Evolutionary conservation across 176 grass and related monocot species (phyloP).

Genomic region (Hyparrhenia diplandra): DNA sequence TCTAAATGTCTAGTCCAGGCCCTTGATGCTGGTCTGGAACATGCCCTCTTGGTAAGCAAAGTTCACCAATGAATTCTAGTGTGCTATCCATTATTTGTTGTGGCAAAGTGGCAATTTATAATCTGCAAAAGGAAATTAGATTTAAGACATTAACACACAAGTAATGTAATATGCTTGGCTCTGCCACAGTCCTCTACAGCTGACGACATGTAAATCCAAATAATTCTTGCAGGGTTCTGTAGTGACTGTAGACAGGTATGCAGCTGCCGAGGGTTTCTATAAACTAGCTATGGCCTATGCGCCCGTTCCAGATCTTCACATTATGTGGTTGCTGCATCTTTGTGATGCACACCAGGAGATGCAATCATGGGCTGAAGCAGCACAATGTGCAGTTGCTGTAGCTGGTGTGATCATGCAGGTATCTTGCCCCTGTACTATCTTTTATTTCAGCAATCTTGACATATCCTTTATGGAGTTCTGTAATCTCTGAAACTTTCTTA

Average conservation of each 20-base stretch:
- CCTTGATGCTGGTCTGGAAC: slow-evolving; percentile 97
- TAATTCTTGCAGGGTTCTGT: slow-evolving; percentile 62
- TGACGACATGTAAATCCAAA: slow-evolving; percentile 23
- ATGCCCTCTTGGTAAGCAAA: slow-evolving; percentile 75
- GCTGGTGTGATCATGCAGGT: slow-evolving; percentile 99
- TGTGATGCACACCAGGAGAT: slow-evolving; percentile 99
- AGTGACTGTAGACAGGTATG: slow-evolving; percentile 79
- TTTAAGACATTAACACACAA: background rate
- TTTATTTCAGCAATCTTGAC: slow-evolving; percentile 18
- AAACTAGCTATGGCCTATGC: slow-evolving; percentile 91
- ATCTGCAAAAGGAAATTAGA: background rate
- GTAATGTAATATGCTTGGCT: background rate
- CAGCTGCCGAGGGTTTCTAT: slow-evolving; percentile 89
- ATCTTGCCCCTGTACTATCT: background rate
- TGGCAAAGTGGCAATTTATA: slow-evolving; percentile 7
- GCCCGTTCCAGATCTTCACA: slow-evolving; percentile 95
- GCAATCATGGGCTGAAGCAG: slow-evolving; percentile 99
- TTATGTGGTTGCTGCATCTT: slow-evolving; percentile 98
- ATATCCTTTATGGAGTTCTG: slow-evolving; percentile 13
- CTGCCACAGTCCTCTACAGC: slow-evolving; percentile 4
- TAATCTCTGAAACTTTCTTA: slow-evolving; percentile 21
- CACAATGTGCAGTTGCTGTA: slow-evolving; percentile 97
- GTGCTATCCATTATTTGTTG: slow-evolving; percentile 4
- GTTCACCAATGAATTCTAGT: slow-evolving; percentile 5
- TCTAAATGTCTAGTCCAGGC: slow-evolving; percentile 88